These are phyloP conservation scores for Mycena metata DNA, from an alignment of 768 basidiomycete genomes.

Conservation along the genomic window DNA sequence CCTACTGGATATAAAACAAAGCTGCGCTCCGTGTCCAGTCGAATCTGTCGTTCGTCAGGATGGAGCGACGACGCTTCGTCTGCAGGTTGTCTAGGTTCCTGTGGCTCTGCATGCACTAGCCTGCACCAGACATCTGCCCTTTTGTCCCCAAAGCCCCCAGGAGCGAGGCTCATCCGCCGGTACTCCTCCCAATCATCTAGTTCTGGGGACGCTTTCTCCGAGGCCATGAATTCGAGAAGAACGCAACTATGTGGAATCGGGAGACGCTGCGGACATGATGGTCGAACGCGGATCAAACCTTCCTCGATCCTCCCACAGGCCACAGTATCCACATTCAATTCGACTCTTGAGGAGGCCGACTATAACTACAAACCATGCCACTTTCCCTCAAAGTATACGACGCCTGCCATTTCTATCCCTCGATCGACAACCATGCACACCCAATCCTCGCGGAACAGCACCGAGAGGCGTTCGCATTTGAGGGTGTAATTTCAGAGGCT, in stretches of 20 bases:
- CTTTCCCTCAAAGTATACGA: no score
- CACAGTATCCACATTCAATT: no score
- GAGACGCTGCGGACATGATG: no score
- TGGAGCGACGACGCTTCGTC: slow-evolving; percentile 53
- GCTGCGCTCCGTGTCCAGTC: slow-evolving; percentile 91
- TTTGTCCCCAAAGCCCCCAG: slow-evolving; percentile 74
- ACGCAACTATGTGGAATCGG: no score
- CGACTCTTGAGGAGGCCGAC: no score
- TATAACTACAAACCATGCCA: no score
- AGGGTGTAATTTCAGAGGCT: slow-evolving; percentile 78
- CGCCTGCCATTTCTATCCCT: slow-evolving; percentile 39
- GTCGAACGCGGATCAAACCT: no score
- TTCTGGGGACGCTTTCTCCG: slow-evolving; percentile 23
- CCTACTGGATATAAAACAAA: slow-evolving; percentile 95
- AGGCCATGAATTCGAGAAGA: slow-evolving; percentile 14
- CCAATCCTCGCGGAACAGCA: slow-evolving; percentile 67
- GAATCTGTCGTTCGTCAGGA: slow-evolving; percentile 88
- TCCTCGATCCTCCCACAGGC: no score
- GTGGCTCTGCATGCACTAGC: slow-evolving; percentile 45
- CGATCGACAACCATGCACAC: slow-evolving; percentile 87
- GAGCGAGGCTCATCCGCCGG: slow-evolving; percentile 61
- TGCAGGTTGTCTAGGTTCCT: slow-evolving; percentile 31
- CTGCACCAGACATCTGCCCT: slow-evolving; percentile 70
- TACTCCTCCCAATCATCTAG: slow-evolving; percentile 59
- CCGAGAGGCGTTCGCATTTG: slow-evolving; percentile 66